Conservation (phyloP, 2,329 filamentous ascomycete species). For the Eurotiales sp. region DNA sequence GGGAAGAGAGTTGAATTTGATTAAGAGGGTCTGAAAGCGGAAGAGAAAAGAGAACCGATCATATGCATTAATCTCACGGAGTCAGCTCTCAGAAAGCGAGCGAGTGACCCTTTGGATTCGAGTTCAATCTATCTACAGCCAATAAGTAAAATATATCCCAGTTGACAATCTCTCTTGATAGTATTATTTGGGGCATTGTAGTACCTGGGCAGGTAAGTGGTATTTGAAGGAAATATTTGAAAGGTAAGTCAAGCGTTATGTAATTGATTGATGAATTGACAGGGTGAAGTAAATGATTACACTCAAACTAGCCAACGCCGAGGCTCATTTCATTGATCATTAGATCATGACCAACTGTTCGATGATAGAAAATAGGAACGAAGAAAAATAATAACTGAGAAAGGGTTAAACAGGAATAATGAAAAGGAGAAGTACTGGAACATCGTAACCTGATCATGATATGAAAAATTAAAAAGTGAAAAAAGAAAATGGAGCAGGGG, state of each 20-base stretch:
- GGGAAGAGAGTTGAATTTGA: conserved; percentile 16
- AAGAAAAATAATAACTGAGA: conserved; percentile 1
- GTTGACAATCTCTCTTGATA: too few species aligned
- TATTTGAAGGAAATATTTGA: neutral
- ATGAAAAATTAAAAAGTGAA: conserved; percentile 15
- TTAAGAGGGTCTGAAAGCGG: neutral
- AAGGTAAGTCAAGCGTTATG: neutral
- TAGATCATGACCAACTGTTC: neutral
- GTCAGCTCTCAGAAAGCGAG: too few species aligned
- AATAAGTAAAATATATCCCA: too few species aligned
- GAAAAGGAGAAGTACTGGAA: neutral
- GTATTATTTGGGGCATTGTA: too few species aligned
- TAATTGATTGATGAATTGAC: neutral
- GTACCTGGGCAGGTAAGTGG: too few species aligned
- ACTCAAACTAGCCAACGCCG: neutral
- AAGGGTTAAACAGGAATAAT: too few species aligned
- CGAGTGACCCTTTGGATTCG: neutral
- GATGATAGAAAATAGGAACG: neutral
- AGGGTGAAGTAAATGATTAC: neutral
- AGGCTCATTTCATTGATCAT: neutral
- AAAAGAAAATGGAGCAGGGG: conserved; percentile 5
- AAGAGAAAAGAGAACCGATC: neutral
- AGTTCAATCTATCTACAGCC: neutral
- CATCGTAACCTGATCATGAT: neutral
- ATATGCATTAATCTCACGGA: neutral